Conservation (phyloP, 1,284 basidiomycete genomes). For the Tylopilus sp. region DNA sequence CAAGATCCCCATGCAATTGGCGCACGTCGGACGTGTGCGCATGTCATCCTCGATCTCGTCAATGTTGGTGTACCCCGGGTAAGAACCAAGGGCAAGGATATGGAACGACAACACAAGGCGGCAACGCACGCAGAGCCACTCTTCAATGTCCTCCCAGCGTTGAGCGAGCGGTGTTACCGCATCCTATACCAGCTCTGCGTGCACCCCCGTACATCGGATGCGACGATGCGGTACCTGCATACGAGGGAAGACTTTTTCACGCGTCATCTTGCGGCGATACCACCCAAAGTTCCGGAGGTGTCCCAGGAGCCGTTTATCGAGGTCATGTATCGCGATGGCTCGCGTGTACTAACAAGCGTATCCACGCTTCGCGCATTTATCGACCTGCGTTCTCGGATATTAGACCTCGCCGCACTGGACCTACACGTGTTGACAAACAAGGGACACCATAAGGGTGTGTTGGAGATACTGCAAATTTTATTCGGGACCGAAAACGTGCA, state of each 20-base stretch:
- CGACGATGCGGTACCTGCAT: constrained; percentile 84
- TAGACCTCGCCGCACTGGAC: constrained; percentile 87
- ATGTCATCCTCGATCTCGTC: constrained; percentile 78
- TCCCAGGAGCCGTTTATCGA: constrained; percentile 57
- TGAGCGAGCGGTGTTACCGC: constrained; percentile 86
- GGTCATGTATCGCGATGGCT: constrained; percentile 70
- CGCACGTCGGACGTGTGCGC: constrained; percentile 69
- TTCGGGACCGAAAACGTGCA: constrained; percentile 61
- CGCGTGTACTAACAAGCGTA: constrained; percentile 71
- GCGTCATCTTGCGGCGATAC: constrained; percentile 73
- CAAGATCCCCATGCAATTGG: constrained; percentile 75
- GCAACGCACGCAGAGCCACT: constrained; percentile 45
- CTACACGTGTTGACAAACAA: constrained; percentile 82
- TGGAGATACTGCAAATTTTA: constrained; percentile 69
- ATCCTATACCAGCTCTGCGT: constrained; percentile 85
- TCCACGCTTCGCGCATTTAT: constrained; percentile 76
- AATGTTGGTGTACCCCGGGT: constrained; percentile 63
- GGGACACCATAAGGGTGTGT: constrained; percentile 66
- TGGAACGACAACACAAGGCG: constrained; percentile 34
- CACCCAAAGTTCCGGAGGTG: constrained; percentile 54
- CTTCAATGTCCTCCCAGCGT: constrained; percentile 65
- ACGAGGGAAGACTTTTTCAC: constrained; percentile 89
- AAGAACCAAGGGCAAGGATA: constrained; percentile 45
- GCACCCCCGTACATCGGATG: constrained; percentile 79
- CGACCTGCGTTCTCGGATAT: constrained; percentile 78